Evolutionary conservation across 495 filamentous ascomycete genomes (phyloP), one percentile per base, ranked within the genome.

Genomic region (Thozetella sp.): DNA sequence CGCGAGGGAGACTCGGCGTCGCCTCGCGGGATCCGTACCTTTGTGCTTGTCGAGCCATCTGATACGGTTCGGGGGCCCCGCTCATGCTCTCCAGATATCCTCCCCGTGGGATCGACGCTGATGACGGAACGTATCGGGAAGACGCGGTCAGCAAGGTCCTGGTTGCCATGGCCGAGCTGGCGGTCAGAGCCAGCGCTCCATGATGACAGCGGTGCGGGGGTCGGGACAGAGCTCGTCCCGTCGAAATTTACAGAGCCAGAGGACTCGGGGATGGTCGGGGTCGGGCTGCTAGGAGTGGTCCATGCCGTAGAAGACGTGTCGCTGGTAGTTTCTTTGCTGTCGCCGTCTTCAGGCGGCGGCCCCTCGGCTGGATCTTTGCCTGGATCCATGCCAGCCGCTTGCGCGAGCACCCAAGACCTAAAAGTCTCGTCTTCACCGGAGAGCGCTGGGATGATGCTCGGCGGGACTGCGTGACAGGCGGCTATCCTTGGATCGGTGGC

Each of bases 41-140:
- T 12, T 2, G 45, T 23, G 17, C 30, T 55, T 34, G 45, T 58
- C 4, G 34, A 25, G 15, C 51, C 53, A 9, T 69, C 67, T 0
- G 64, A 69, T 22, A 65, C 1, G 11, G 60, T 54, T 23, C 65
- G 63, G 20, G 57, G 56, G 54, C 61, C 60, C 52, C 63, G 63
- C 63, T 73, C 72, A 67, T 60, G 58, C 51, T 73, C 61, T 20
- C 43, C 57, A 50, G 66, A 61, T 22, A 73, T 80, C 9, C 80
- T 74, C 24, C 76, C 65, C 2, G 74, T 69, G 37, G 88, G 82
- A 62, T 90, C 87, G 25, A 96, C 88, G 11, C 87, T 90, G 23
- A 96, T 83, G 24, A 91, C 87, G 13, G 90, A 93, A 34, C 89
- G 84, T n/a, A 96, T 90, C 13, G 92, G 92, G 58, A 93, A 96